A percentile compares a stretch with the other conserved stretches of the same genome.
Conservation (phyloP, 2,329 filamentous ascomycete genomes). For the Cladosporium sp. region DNA sequence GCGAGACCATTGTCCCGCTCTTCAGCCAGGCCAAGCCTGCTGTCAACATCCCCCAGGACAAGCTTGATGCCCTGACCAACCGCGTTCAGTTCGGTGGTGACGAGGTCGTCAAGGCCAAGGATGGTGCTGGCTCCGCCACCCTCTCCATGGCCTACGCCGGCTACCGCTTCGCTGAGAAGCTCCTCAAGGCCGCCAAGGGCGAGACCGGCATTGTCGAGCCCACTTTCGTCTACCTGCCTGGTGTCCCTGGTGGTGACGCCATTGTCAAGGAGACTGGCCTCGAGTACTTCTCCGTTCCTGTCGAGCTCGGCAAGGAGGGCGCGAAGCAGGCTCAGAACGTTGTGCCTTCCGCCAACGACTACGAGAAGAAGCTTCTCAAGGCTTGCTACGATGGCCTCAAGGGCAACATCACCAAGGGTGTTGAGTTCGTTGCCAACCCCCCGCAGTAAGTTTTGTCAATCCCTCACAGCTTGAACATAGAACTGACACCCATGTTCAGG, state of each 20-base stretch:
- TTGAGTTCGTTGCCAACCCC: conserved; percentile 82
- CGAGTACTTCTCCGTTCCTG: conserved; percentile 94
- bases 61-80: conserved; percentile 86
- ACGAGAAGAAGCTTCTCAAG: conserved; percentile 84
- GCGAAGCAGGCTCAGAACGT: conserved; percentile 82
- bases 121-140: conserved; percentile 83
- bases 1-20: conserved; percentile 95
- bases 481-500: neutral
- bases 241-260: conserved; percentile 80
- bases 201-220: conserved; percentile 93
- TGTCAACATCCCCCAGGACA: conserved; percentile 79
- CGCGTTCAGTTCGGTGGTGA: conserved; percentile 98
- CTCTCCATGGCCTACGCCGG: conserved; percentile 95
- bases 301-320: conserved; percentile 82
- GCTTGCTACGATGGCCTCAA: conserved; percentile 73
- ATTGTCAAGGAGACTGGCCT: conserved; percentile 76
- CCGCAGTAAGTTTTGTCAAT: conserved; percentile 59
- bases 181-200: conserved; percentile 82
- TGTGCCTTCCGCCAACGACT: conserved; percentile 69
- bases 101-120: conserved; percentile 93
- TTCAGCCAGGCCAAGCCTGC: conserved; percentile 86
- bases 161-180: conserved; percentile 91
- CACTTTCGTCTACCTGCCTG: conserved; percentile 91
- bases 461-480: neutral
- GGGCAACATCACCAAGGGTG: conserved; percentile 91